Conservation (phyloP, 306 rosid species). For the Rosa rugosa region DNA sequence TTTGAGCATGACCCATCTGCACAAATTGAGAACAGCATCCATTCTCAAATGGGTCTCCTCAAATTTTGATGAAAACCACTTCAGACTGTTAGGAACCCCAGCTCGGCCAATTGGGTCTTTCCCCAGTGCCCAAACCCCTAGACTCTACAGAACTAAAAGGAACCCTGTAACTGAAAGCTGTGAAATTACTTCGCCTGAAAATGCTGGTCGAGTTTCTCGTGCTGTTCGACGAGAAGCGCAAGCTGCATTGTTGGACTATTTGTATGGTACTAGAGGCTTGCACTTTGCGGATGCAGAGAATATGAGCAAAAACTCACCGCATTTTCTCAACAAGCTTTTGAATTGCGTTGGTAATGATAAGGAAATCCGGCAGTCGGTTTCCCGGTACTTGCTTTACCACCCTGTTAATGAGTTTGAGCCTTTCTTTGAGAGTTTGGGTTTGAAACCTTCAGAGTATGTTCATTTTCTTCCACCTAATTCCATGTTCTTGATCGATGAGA, state of each 20-base stretch:
- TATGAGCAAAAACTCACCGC: slow-evolving; percentile 70
- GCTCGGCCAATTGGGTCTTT: slow-evolving; percentile 21
- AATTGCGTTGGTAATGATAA: slow-evolving; percentile 22
- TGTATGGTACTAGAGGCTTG: slow-evolving; percentile 64
- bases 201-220: slow-evolving; percentile 15
- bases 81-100: slow-evolving; percentile 10
- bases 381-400: slow-evolving; percentile 59
- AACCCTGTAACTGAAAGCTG: slow-evolving; percentile 5
- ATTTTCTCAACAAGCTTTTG: slow-evolving; percentile 54
- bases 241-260: slow-evolving; percentile 71
- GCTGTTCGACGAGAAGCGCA: slow-evolving; percentile 49
- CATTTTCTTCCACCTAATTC: slow-evolving; percentile 52
- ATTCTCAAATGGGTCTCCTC: slow-evolving; percentile 30
- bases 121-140: slow-evolving; percentile 37
- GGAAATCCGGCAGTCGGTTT: slow-evolving; percentile 32
- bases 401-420: slow-evolving; percentile 89
- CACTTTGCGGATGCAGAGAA: slow-evolving; percentile 69
- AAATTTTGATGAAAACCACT: slow-evolving; percentile 22
- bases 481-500: slow-evolving; percentile 63
- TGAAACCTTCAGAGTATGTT: slow-evolving; percentile 62
- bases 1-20: slow-evolving; percentile 45
- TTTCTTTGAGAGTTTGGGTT: slow-evolving; percentile 80
- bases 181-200: not conserved
- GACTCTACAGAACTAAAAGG: slow-evolving; percentile 36
- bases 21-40: slow-evolving; percentile 30